Conservation (phyloP, 2,329 filamentous ascomycete species). For the Allantophomopsis cytisporea region DNA sequence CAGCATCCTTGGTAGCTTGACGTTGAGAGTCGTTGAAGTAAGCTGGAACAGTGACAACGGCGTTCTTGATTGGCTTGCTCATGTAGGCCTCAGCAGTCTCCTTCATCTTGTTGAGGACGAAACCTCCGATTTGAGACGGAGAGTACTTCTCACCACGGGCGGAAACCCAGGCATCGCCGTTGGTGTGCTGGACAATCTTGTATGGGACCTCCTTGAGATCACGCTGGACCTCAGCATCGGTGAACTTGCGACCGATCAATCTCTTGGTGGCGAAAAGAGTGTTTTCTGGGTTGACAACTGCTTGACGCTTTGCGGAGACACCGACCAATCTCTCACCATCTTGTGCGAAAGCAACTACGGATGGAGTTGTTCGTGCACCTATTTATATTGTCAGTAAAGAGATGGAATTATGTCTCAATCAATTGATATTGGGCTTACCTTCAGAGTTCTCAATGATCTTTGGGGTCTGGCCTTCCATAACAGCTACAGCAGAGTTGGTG, state of each 20-base stretch:
- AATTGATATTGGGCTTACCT: conserved; percentile 38
- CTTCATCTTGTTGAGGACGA: conserved; percentile 97
- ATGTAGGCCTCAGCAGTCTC: conserved; percentile 93
- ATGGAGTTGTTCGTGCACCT: conserved; percentile 85
- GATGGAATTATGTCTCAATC: not conserved
- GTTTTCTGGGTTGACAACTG: conserved; percentile 96
- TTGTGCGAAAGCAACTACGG: conserved; percentile 89
- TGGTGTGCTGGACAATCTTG: conserved; percentile 95
- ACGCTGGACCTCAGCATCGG: conserved; percentile 83
- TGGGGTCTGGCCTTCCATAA: conserved; percentile 94
- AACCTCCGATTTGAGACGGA: conserved; percentile 95
- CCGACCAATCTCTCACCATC: conserved; percentile 93
- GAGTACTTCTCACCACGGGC: conserved; percentile 93
- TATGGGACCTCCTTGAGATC: conserved; percentile 97
- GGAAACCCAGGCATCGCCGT: conserved; percentile 93
- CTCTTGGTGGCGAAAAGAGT: conserved; percentile 97
- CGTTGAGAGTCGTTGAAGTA: conserved; percentile 99
- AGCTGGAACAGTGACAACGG: conserved; percentile 89
- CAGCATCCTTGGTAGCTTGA: conserved; percentile 96
- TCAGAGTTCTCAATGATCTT: conserved; percentile 98
- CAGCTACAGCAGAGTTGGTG: conserved; percentile 92
- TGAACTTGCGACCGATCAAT: conserved; percentile 96
- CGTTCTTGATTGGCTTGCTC: conserved; percentile 83
- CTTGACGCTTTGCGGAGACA: conserved; percentile 95
- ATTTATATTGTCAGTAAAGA: conserved; percentile 2